These are phyloP conservation scores for Spirogloea muscicola DNA, from an alignment of 139 green algal genomes.

Conservation along the genomic window DNA sequence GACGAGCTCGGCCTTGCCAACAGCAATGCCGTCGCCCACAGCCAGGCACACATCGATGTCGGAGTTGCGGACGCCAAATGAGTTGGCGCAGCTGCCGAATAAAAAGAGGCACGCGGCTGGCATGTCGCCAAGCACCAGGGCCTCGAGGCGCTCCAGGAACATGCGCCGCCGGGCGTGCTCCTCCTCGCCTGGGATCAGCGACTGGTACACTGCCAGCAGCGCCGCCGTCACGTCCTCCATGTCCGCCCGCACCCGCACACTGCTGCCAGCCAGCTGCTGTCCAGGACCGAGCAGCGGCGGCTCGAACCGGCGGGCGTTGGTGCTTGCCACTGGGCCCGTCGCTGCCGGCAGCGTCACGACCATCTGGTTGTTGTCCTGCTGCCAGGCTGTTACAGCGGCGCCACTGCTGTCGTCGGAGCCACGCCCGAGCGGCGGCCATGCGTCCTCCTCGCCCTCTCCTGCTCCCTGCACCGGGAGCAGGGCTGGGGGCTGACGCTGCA, in stretches of 20 bases:
- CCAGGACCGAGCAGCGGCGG: too few relatives aligned
- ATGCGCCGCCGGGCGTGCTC: background rate
- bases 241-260: background rate
- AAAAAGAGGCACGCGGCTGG: constrained; percentile 24
- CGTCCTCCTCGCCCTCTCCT: too few relatives aligned
- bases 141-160: constrained; percentile 12
- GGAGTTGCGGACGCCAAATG: constrained; percentile 38
- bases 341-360: too few relatives aligned
- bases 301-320: too few relatives aligned
- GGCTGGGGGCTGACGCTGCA: too few relatives aligned
- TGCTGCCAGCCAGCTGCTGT: too few relatives aligned
- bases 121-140: background rate
- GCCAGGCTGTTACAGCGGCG: too few relatives aligned
- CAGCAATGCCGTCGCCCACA: constrained; percentile 12
- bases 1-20: constrained; percentile 21
- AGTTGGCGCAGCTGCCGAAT: constrained; percentile 50
- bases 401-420: too few relatives aligned
- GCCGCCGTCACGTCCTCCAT: constrained; percentile 5
- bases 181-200: constrained; percentile 16
- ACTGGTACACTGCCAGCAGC: constrained; percentile 18
- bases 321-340: too few relatives aligned
- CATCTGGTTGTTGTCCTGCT: too few relatives aligned
- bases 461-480: too few relatives aligned
- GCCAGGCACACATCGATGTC: constrained; percentile 52
- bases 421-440: too few relatives aligned